Conservation (phyloP, 192 early-diverging fungal genomes). For the Physocladia obscura region DNA sequence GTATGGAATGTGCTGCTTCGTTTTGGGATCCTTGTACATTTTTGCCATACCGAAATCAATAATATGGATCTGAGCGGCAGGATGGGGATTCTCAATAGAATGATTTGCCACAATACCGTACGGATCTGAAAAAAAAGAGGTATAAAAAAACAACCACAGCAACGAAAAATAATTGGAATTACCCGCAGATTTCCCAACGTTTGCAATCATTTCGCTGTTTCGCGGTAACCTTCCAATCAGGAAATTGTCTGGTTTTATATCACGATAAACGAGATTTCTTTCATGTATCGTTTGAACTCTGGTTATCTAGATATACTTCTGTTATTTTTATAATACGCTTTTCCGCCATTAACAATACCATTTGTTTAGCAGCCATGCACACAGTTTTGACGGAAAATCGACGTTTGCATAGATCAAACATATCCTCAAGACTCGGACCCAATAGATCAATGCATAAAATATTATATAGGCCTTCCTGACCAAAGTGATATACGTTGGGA, state of each 20-base stretch:
- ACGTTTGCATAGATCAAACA: conserved; percentile 92
- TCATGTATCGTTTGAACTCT: conserved; percentile 78
- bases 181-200: conserved; percentile 10
- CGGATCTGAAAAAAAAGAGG: conserved; percentile 28
- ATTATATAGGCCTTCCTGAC: conserved; percentile 94
- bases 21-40: conserved; percentile 81
- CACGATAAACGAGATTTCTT: conserved; percentile 87
- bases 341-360: conserved; percentile 56
- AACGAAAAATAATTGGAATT: not conserved
- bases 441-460: conserved; percentile 92
- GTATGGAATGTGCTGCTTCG: conserved; percentile 85
- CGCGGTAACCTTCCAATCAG: conserved; percentile 65
- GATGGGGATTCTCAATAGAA: conserved; percentile 64
- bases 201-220: conserved; percentile 22
- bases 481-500: conserved; percentile 91
- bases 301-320: conserved; percentile 57
- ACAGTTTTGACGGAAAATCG: conserved; percentile 90
- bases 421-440: conserved; percentile 91
- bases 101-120: conserved; percentile 51
- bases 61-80: conserved; percentile 80
- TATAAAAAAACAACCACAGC: not conserved
- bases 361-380: conserved; percentile 91
- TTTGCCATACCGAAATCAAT: conserved; percentile 93
- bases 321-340: conserved; percentile 41
- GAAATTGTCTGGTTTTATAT: conserved; percentile 84